Percentiles rank a stretch among this genome's conserved stretches.
phyloP scores from a whole-genome alignment of 1,284 basidiomycete species.

The Ustilago lituana region DNA sequence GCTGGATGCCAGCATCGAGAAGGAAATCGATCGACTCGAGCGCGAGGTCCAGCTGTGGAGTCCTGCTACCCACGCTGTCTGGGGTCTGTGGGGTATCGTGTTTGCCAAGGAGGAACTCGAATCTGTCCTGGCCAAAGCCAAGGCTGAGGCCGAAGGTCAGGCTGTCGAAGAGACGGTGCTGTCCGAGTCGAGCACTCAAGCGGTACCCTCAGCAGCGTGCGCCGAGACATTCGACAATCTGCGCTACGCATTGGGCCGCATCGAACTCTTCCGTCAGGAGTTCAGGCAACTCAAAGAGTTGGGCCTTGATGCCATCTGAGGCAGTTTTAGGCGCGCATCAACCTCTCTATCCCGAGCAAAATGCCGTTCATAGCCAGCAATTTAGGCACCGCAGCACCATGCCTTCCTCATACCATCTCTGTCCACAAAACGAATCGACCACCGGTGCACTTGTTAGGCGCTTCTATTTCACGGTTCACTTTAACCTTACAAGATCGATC shows the following conservation, averaged over 20 bases:
- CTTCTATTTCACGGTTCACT: no score
- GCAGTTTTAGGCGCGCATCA: no score
- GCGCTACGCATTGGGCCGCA: conserved; percentile 59
- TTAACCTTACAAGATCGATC: no score
- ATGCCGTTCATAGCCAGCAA: no score
- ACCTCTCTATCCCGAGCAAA: no score
- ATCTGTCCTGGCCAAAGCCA: conserved; percentile 35
- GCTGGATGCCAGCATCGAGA: conserved; percentile 49
- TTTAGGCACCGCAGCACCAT: no score
- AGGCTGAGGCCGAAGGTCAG: conserved; percentile 29
- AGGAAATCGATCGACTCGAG: conserved; percentile 62
- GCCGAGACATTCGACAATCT: conserved; percentile 62
- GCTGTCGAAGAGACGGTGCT: conserved; percentile 26
- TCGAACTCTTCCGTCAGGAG: conserved; percentile 61
- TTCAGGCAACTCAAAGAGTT: conserved; percentile 34
- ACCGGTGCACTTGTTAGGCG: no score
- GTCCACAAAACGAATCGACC: no score
- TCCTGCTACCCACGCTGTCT: conserved; percentile 62
- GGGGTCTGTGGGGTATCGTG: conserved; percentile 65
- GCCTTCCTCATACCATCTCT: no score
- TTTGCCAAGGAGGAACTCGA: conserved; percentile 60
- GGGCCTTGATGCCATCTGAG: conserved; percentile 32
- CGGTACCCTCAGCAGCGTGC: conserved; percentile 22
- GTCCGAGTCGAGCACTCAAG: conserved; percentile 8
- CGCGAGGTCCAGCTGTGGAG: conserved; percentile 60